Evolutionary conservation across 2,329 filamentous ascomycete species (phyloP), one percentile per base, ranked within the genome.

Genomic region (Rhinocladiella mackenziei): DNA sequence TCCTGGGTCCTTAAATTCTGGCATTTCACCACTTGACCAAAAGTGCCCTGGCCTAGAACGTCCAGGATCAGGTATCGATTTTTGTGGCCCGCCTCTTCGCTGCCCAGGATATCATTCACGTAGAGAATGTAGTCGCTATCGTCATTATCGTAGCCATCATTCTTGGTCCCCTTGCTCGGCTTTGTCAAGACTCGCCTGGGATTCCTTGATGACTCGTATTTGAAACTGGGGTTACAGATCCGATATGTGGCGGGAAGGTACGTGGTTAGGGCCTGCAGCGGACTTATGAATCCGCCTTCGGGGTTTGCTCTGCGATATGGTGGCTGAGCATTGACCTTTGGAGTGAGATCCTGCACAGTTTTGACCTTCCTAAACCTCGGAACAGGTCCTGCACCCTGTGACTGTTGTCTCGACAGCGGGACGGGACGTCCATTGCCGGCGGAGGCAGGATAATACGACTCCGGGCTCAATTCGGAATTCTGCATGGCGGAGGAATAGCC

Each of bases 41-140:
- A 98, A 0, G 92, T 98, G 43, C 92, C 92, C 66, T 98, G 92
- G 14, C 92, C 92, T 41, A 98, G 76, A 20, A 98, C 92, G 68
- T 98, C 92, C 41, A 98, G 76, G 59, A 98, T 98, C 51, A 97
- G 78, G 63, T 98, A 98, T 39, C 92, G 84, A 61, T 97, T 97
- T 86, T 97, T 98, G 73, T 98, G 92, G 29, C 92, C 92, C 51
- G 91, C 91, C 66, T 98, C 92, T 68, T 98, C 92, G 10, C 91
- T 97, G 7, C 92, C 92, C 42, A 98, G 73, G 54, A 98, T 98
- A 64, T 98, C 92, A 65, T 98, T 98, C 59, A 98, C 92, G 59
- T 97, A 98, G 56, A 98, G 79, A 60, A 98, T 98, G 63, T 98
- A 98, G 63, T 98, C 92, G 65, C 92, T 97, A 58, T 98, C 92